Conservation (phyloP, 192 early-diverging fungal species). For the Coemansia aciculifera region DNA sequence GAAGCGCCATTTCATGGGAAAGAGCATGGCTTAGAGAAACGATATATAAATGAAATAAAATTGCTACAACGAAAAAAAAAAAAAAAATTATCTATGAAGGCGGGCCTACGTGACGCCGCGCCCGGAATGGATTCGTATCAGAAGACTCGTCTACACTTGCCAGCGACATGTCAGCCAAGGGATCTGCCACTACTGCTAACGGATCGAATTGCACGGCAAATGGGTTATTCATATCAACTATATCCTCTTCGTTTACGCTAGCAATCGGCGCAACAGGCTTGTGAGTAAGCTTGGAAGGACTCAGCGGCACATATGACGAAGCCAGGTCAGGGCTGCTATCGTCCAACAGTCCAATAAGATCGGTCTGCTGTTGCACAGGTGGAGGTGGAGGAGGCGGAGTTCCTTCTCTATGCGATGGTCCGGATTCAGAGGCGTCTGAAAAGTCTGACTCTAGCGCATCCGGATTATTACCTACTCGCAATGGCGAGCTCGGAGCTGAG, state of each 20-base stretch:
- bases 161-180: not conserved
- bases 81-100: slow-evolving; percentile 4
- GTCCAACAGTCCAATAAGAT: slow-evolving; percentile 17
- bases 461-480: not conserved
- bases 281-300: slow-evolving; percentile 1
- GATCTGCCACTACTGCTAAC: not conserved
- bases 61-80: not conserved
- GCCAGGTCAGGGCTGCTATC: slow-evolving; percentile 8
- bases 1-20: slow-evolving; percentile 98
- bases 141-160: not conserved
- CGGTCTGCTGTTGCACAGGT: not conserved
- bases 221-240: slow-evolving; percentile 6
- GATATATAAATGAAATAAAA: not conserved
- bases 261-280: not conserved
- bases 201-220: slow-evolving; percentile 6
- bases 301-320: slow-evolving; percentile 13
- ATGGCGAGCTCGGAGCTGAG: not conserved
- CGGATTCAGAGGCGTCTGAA: slow-evolving; percentile 13
- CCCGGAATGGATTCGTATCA: slow-evolving; percentile 4
- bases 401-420: not conserved
- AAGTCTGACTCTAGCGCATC: slow-evolving; percentile 46
- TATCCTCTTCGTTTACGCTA: not conserved
- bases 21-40: slow-evolving; percentile 59
- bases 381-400: not conserved
- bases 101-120: slow-evolving; percentile 7